Conservation (phyloP, 139 green algal species). For the Astrephomene gubernaculifera region DNA sequence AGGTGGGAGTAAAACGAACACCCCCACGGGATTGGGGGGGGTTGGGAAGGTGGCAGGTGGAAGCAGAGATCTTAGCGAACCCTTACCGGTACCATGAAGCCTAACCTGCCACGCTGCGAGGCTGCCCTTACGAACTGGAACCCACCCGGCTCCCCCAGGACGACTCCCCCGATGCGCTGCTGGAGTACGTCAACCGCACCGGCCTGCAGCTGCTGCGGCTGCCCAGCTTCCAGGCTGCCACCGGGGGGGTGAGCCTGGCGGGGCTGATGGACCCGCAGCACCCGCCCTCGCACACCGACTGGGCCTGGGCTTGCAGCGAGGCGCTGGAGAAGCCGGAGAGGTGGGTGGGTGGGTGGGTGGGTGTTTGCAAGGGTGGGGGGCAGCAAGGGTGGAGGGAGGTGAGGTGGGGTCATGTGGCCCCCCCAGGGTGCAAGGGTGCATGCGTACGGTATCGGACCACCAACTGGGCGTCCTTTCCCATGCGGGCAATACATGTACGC, state of each 20-base stretch:
- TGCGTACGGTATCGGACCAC: too few species aligned
- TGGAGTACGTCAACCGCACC: constrained; percentile 65
- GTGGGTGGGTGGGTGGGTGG: background rate
- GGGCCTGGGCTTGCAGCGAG: constrained; percentile 29
- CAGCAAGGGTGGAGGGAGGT: background rate
- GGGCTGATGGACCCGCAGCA: constrained; percentile 11
- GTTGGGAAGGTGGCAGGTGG: too few species aligned
- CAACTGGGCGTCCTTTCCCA: too few species aligned
- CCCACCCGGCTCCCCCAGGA: constrained; percentile 29
- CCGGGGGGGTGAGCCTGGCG: background rate
- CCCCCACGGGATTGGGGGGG: too few species aligned
- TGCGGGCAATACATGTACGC: background rate
- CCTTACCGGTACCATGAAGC: too few species aligned
- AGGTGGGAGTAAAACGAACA: too few species aligned
- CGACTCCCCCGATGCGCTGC: constrained; percentile 41
- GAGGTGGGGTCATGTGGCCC: background rate
- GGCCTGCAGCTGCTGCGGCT: constrained; percentile 38
- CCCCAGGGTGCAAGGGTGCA: too few species aligned
- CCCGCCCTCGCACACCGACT: constrained; percentile 20
- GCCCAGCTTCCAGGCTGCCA: constrained; percentile 38
- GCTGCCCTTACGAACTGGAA: background rate
- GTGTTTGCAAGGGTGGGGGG: background rate
- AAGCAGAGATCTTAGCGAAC: too few species aligned
- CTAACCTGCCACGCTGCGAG: too few species aligned
- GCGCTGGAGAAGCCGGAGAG: constrained; percentile 18